phyloP scores from a whole-genome alignment of 2,329 filamentous ascomycete species.

The Arachnopeziza araneosa region DNA sequence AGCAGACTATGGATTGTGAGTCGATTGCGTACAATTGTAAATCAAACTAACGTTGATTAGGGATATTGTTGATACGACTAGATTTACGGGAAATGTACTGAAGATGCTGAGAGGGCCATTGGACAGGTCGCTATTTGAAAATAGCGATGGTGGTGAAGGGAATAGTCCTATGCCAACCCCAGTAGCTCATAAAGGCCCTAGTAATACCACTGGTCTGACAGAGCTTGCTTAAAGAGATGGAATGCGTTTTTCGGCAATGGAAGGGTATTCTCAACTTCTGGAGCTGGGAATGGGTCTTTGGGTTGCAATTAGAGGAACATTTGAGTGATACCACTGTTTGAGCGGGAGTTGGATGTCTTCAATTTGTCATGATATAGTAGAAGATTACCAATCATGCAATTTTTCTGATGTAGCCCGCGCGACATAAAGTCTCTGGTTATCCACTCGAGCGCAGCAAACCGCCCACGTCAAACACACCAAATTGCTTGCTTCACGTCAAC shows the following conservation, averaged over 20 bases:
- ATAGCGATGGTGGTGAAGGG: neutral
- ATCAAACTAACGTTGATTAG: slow-evolving; percentile 1
- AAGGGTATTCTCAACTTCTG: neutral
- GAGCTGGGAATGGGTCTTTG: too few relatives aligned
- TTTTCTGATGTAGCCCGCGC: too few relatives aligned
- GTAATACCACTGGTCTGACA: neutral
- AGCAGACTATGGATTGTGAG: slow-evolving; percentile 14
- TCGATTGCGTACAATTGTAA: neutral
- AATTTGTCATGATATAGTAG: too few relatives aligned
- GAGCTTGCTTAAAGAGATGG: neutral
- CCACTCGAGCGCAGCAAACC: too few relatives aligned
- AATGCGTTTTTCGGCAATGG: neutral
- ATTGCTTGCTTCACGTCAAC: too few relatives aligned
- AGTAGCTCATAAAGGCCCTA: neutral
- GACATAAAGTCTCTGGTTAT: too few relatives aligned
- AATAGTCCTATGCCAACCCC: neutral
- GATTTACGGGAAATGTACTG: slow-evolving; percentile 20
- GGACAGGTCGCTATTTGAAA: slow-evolving; percentile 8
- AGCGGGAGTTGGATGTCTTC: too few relatives aligned
- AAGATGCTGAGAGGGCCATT: slow-evolving; percentile 21
- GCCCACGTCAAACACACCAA: too few relatives aligned
- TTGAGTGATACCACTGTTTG: too few relatives aligned
- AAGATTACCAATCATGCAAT: too few relatives aligned
- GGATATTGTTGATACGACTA: slow-evolving; percentile 16
- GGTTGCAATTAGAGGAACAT: too few relatives aligned